Evolutionary conservation across 2,329 filamentous ascomycete genomes (phyloP), one percentile per base, ranked within the genome.

Genomic region (Fusarium sp.): DNA sequence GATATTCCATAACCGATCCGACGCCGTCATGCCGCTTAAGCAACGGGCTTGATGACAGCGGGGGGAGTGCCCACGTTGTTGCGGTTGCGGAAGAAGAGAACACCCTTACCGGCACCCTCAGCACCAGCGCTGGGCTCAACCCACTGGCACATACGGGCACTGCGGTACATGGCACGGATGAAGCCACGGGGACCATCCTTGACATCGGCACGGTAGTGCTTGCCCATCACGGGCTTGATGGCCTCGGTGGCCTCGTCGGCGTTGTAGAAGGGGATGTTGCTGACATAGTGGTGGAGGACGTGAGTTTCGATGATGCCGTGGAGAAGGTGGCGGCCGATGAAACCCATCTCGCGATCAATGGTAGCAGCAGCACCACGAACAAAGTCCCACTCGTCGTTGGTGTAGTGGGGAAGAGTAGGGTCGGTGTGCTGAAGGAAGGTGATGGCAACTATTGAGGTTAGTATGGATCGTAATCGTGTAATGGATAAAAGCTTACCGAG

Each of bases 221-320:
- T 87, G 81, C 96, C 96, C 95, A 99, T 98, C 81, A 99, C 87
- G 67, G 89, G 89, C 88, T 95, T 94, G 88, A 98, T 97, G 78
- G 95, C 95, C 76, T 98, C 95, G 76, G 91, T 92, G 63, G 95
- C 95, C 85, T 98, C 95, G 76, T 97, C 94, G 79, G 95, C 95
- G 82, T 98, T 88, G 86, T 98, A 98, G 85, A 98, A 98, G 70
- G 95, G 95, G 75, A 98, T 98, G 78, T 90, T 93, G 84, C 92
- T 95, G 81, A 98, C 90, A 83, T 97, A 98, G 89, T 98, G 95
- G 87, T 98, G 95, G 67, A 97, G 92, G 66, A 98, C 95, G 84
- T 98, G 95, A 52, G 95, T 98, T 87, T 98, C 95, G 81, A 98
- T 92, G 83, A 98, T 98, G 78, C 95, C 95, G 87, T 98, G 95